Evolutionary conservation across 192 early-diverging fungal genomes (phyloP).

Genomic region (Podila epigama): DNA sequence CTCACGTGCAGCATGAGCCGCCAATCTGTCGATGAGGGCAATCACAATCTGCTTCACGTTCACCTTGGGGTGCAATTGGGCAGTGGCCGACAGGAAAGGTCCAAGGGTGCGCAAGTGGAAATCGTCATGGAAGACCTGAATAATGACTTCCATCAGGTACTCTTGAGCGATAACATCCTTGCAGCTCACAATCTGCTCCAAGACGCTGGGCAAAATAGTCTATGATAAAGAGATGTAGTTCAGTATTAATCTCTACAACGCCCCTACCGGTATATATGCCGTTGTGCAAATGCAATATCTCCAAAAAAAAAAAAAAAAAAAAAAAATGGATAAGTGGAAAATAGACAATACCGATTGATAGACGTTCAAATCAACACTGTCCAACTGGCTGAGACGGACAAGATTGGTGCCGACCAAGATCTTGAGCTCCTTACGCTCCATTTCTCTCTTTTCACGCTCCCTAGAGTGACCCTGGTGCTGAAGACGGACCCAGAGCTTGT

Average conservation of each 20-base stretch:
- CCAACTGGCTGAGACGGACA: slow-evolving; percentile 91
- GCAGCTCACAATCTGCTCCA: slow-evolving; percentile 97
- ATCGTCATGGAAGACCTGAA: slow-evolving; percentile 97
- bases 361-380: slow-evolving; percentile 81
- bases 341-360: slow-evolving; percentile 71
- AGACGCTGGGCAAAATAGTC: slow-evolving; percentile 87
- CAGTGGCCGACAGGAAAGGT: slow-evolving; percentile 88
- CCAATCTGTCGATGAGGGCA: slow-evolving; percentile 91
- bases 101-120: slow-evolving; percentile 94
- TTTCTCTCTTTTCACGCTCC: slow-evolving; percentile 94
- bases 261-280: no score
- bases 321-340: not conserved
- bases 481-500: slow-evolving; percentile 99
- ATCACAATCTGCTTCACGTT: slow-evolving; percentile 98
- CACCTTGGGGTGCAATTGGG: slow-evolving; percentile 89
- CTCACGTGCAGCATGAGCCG: slow-evolving; percentile 87
- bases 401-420: slow-evolving; percentile 98
- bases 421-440: slow-evolving; percentile 93
- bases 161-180: slow-evolving; percentile 98
- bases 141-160: slow-evolving; percentile 99
- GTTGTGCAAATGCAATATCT: no score
- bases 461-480: slow-evolving; percentile 95
- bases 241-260: no score
- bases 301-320: not conserved
- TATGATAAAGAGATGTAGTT: no score